Conservation (phyloP, 2,329 filamentous ascomycete species). For the Gnomoniopsis smithogilvyi region DNA sequence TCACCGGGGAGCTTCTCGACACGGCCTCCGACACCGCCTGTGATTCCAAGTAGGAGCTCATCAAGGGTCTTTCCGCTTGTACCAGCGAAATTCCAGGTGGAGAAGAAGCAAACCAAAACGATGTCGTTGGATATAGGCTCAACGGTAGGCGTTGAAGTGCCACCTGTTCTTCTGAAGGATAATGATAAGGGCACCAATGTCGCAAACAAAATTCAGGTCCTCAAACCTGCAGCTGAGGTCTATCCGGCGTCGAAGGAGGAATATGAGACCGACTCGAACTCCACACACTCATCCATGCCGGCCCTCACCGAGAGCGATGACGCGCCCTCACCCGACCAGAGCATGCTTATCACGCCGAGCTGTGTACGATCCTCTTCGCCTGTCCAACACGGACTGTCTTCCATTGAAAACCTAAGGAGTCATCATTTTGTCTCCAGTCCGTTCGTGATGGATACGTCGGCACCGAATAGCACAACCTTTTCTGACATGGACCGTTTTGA, state of each 20-base stretch:
- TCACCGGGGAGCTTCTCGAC: constrained; percentile 5
- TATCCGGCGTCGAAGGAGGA: not conserved
- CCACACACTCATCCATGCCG: constrained; percentile 29
- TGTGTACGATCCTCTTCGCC: constrained; percentile 18
- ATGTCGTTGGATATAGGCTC: not conserved
- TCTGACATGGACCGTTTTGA: not conserved
- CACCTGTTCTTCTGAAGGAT: not conserved
- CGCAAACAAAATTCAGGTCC: not conserved
- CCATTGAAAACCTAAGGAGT: constrained; percentile 10
- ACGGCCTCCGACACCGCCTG: not conserved
- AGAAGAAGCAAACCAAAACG: not conserved
- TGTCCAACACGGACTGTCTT: constrained; percentile 2
- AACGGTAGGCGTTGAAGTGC: not conserved
- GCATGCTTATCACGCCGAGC: constrained; percentile 26
- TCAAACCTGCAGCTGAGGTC: constrained; percentile 12
- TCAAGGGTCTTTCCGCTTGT: constrained; percentile 23
- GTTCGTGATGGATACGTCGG: constrained; percentile 4
- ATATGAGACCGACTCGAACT: constrained; percentile 13
- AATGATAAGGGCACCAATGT: not conserved
- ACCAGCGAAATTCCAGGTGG: constrained; percentile 16
- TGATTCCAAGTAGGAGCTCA: not conserved
- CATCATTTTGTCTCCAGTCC: not conserved
- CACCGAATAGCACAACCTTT: not conserved
- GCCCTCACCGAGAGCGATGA: constrained; percentile 27
- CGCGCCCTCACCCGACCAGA: constrained; percentile 27